Conservation (phyloP, 2,329 filamentous ascomycete genomes). For the Ophiostoma sp. region DNA sequence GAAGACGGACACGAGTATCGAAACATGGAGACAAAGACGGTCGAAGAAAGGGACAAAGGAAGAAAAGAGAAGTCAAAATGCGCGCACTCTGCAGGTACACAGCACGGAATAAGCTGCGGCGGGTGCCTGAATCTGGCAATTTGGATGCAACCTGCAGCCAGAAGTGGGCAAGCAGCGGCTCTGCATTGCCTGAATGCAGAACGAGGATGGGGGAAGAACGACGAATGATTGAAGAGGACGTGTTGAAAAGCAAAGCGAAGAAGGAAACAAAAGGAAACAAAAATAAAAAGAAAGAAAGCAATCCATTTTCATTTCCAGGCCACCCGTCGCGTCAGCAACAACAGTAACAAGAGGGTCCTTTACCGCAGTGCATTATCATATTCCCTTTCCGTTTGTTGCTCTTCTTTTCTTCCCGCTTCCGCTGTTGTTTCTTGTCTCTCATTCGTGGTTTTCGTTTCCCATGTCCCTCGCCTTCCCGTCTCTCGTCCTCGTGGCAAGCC, state of each 20-base stretch:
- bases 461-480: neutral
- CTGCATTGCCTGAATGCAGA: conserved; percentile 18
- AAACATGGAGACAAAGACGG: neutral
- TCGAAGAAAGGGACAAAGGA: neutral
- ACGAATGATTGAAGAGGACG: neutral
- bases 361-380: neutral
- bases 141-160: neutral
- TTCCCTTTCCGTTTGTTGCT: neutral
- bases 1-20: neutral
- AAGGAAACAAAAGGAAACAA: neutral
- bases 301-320: neutral
- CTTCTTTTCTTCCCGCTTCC: neutral
- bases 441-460: neutral
- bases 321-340: neutral
- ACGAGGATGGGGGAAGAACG: neutral
- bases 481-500: conserved; percentile 14
- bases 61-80: neutral
- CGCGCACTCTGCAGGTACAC: neutral
- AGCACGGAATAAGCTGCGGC: neutral
- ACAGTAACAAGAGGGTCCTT: neutral
- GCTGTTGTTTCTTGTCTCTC: neutral
- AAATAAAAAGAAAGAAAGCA: neutral
- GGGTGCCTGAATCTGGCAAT: neutral
- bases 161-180: neutral
- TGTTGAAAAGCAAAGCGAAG: neutral